Percentiles rank a stretch among this genome's conserved stretches.
Conservation (phyloP, 768 basidiomycete genomes). For the Trametes cubensis region DNA sequence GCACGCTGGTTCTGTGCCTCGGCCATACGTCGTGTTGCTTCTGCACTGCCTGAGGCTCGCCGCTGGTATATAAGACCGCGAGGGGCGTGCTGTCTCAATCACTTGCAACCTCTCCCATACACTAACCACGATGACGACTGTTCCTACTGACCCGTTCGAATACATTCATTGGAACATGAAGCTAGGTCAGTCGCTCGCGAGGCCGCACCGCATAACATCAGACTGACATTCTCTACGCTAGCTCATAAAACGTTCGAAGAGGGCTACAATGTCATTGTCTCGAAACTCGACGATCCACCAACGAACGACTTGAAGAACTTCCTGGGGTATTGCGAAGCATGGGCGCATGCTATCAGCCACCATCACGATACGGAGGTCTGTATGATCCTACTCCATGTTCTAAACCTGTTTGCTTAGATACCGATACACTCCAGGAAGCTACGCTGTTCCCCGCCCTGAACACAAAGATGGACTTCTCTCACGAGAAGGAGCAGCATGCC, state of each 20-base stretch:
- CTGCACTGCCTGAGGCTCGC: no score
- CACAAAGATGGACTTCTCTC: slow-evolving; percentile 42
- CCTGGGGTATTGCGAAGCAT: slow-evolving; percentile 43
- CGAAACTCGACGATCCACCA: slow-evolving; percentile 40
- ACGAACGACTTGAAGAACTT: slow-evolving; percentile 42
- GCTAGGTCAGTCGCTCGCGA: slow-evolving; percentile 12
- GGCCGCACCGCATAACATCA: no score
- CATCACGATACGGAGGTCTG: slow-evolving; percentile 40
- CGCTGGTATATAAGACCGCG: no score
- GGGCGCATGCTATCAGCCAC: slow-evolving; percentile 38
- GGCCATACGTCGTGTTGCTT: no score
- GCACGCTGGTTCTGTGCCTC: no score
- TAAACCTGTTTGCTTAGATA: neutral
- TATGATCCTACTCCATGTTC: neutral
- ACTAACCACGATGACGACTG: neutral
- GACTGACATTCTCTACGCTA: neutral
- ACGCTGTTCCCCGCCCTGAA: slow-evolving; percentile 42
- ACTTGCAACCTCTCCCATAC: no score
- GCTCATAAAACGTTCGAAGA: slow-evolving; percentile 41
- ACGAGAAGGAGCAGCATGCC: slow-evolving; percentile 41
- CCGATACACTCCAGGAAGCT: slow-evolving; percentile 29
- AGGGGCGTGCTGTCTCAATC: no score
- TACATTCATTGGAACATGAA: slow-evolving; percentile 29
- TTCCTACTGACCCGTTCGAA: slow-evolving; percentile 13
- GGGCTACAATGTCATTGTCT: slow-evolving; percentile 40